phyloP scores from a whole-genome alignment of 306 rosid genomes.

The Cicer chorassanicum region DNA sequence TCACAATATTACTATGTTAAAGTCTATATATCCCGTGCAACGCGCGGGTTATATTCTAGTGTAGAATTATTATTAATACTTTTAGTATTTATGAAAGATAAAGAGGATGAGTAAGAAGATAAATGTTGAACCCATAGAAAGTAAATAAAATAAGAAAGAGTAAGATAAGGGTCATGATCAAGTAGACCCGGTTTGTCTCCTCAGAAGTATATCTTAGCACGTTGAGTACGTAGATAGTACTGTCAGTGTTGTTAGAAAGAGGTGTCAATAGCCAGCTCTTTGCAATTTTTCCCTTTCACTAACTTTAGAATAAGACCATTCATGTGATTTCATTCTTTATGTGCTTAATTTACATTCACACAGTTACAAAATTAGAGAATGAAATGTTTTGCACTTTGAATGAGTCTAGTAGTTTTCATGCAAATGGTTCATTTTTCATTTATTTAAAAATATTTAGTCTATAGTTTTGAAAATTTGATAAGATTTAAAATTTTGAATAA shows the following conservation, averaged over 20 bases:
- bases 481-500: conserved; percentile 46
- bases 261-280: conserved; percentile 42
- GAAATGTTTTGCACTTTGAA: conserved; percentile 8
- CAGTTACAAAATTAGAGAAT: background rate
- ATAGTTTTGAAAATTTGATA: conserved; percentile 40
- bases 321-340: conserved; percentile 11
- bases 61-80: no score
- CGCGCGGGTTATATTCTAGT: no score
- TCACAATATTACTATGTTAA: no score
- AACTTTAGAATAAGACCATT: background rate
- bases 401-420: background rate
- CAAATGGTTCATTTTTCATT: conserved; percentile 21
- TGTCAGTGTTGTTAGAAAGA: conserved; percentile 27
- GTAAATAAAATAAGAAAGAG: conserved; percentile 2
- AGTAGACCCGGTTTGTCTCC: conserved; percentile 77
- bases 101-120: no score
- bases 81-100: no score
- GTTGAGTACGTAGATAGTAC: conserved; percentile 57
- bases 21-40: no score
- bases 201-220: conserved; percentile 71
- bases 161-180: conserved; percentile 56
- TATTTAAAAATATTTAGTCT: conserved; percentile 17
- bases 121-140: background rate
- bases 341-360: background rate
- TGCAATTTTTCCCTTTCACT: conserved; percentile 15